Conservation (phyloP, 805 yeast genomes). For the Wickerhamiella qilinensis region DNA sequence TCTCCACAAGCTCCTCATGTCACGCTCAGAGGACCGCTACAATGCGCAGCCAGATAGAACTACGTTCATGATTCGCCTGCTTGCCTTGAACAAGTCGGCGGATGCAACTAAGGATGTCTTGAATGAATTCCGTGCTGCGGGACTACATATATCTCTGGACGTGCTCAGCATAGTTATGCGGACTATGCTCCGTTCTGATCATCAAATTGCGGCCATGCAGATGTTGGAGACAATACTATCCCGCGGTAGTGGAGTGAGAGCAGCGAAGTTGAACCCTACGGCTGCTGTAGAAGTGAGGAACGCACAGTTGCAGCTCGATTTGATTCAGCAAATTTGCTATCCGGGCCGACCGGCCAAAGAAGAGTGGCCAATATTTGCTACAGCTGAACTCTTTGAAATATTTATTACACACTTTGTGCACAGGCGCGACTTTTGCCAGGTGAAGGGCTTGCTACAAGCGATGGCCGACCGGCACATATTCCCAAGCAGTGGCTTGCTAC, state of each 20-base stretch:
- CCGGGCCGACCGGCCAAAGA: background rate
- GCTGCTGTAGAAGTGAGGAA: background rate
- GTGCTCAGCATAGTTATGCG: background rate
- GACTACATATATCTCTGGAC: background rate
- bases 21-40: too few species aligned
- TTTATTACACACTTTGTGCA: conserved; percentile 4
- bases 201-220: background rate
- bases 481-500: too few species aligned
- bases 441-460: conserved; percentile 2
- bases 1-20: too few species aligned
- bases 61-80: background rate
- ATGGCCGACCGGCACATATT: conserved; percentile 6
- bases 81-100: background rate
- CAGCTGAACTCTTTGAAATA: background rate
- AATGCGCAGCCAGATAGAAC: too few species aligned
- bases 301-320: background rate
- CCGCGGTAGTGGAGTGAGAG: background rate
- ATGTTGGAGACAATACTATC: background rate
- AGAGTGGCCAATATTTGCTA: conserved; percentile 6
- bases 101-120: background rate
- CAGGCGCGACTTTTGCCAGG: conserved; percentile 2
- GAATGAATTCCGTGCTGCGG: background rate
- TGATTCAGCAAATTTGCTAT: background rate
- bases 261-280: background rate
- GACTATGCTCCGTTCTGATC: background rate